These are phyloP conservation scores for Evansstolkia leycettana DNA, from an alignment of 495 filamentous ascomycete species.

Conservation along the genomic window DNA sequence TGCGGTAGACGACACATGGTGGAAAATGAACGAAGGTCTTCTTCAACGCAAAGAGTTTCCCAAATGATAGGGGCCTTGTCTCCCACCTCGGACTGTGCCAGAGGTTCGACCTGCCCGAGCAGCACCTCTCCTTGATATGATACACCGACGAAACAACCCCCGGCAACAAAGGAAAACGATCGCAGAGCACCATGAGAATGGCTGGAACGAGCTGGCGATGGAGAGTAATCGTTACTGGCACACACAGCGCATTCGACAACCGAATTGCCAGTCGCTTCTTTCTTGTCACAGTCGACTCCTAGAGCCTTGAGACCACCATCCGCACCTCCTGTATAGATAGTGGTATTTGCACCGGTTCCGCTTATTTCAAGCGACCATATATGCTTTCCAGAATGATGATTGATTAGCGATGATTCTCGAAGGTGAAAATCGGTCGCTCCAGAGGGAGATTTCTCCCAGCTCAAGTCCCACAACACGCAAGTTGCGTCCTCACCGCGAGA, in stretches of 20 bases:
- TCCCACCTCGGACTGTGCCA: not conserved
- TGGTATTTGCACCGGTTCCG: conserved; percentile 9
- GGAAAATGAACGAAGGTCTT: conserved; percentile 20
- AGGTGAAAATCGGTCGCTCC: conserved; percentile 26
- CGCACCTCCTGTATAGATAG: conserved; percentile 73
- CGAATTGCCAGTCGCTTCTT: not conserved
- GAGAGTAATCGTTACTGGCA: not conserved
- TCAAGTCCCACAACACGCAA: conserved; percentile 55
- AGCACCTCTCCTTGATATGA: conserved; percentile 50
- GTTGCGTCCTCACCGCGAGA: conserved; percentile 76
- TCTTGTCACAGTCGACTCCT: conserved; percentile 5
- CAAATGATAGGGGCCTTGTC: conserved; percentile 10
- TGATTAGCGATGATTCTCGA: conserved; percentile 35
- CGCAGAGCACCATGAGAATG: conserved; percentile 39
- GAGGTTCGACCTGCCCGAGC: conserved; percentile 22
- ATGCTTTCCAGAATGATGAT: conserved; percentile 73
- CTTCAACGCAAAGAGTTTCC: conserved; percentile 18
- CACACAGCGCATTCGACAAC: no score
- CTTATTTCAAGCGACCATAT: conserved; percentile 65
- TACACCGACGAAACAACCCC: conserved; percentile 42
- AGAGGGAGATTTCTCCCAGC: conserved; percentile 13
- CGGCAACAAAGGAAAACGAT: conserved; percentile 51
- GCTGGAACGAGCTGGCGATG: conserved; percentile 6
- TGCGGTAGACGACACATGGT: conserved; percentile 16
- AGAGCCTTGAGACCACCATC: conserved; percentile 51